Percentiles rank a stretch among this genome's conserved stretches.
These are phyloP conservation scores for Didymosphaeria variabile DNA, from an alignment of 2,329 filamentous ascomycete genomes.

Conservation along the genomic window DNA sequence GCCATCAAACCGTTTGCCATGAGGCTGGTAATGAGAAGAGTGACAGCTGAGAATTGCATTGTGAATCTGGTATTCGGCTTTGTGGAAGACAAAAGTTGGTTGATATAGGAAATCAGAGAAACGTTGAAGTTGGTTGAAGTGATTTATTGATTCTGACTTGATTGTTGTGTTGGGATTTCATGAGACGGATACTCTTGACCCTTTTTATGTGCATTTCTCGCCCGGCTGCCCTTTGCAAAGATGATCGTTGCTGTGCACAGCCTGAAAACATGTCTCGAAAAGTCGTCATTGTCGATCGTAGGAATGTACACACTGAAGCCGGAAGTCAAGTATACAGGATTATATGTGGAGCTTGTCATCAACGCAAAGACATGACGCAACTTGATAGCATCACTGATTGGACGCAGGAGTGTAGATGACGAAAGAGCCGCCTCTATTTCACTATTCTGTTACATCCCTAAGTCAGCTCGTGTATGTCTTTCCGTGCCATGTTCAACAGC, in stretches of 20 bases:
- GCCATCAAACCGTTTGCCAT: slow-evolving; percentile 6
- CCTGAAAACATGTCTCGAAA: not conserved
- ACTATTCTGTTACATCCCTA: slow-evolving; percentile 5
- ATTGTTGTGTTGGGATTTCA: slow-evolving; percentile 1
- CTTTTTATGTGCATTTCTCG: not conserved
- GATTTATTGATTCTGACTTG: not conserved
- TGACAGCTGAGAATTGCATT: slow-evolving; percentile 7
- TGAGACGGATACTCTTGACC: slow-evolving; percentile 6
- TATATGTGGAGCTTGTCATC: too few relatives aligned
- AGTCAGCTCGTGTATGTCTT: not conserved
- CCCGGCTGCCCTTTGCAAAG: not conserved
- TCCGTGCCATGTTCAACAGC: not conserved
- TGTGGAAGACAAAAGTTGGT: not conserved
- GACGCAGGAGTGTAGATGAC: not conserved
- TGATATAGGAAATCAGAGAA: slow-evolving; percentile 6
- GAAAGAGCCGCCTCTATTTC: not conserved
- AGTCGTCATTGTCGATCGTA: slow-evolving; percentile 8
- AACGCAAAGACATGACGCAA: too few relatives aligned
- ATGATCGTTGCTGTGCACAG: slow-evolving; percentile 8
- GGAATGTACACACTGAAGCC: slow-evolving; percentile 3
- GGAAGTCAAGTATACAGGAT: not conserved
- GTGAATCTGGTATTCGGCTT: slow-evolving; percentile 5
- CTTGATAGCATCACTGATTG: too few relatives aligned
- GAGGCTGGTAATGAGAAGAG: slow-evolving; percentile 7
- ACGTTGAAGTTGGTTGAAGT: not conserved